A percentile compares a stretch with the other conserved stretches of the same genome.
phyloP scores from a whole-genome alignment of 1,284 basidiomycete genomes.

The Fomitopsis pinicola region DNA sequence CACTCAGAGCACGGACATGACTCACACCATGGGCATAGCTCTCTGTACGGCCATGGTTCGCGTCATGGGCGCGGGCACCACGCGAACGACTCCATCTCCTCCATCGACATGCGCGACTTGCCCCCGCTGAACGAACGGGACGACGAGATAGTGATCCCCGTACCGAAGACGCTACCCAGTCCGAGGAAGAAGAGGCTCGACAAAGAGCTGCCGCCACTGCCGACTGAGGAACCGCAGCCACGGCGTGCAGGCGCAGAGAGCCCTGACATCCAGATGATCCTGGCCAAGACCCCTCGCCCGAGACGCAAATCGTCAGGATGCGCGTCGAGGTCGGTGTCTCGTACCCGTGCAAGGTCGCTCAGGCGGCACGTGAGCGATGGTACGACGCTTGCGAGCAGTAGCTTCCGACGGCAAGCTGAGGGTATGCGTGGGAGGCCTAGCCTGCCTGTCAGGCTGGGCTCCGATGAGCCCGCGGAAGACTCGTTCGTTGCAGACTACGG shows the following conservation, averaged over 20 bases:
- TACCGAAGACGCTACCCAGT: conserved; percentile 2
- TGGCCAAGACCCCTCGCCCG: conserved; percentile 42
- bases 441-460: conserved; percentile 12
- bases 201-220: conserved; percentile 26
- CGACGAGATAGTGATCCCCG: conserved; percentile 3
- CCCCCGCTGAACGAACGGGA: conserved; percentile 33
- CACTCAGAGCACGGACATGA: neutral
- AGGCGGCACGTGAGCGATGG: conserved; percentile 18
- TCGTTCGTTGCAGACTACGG: conserved; percentile 29
- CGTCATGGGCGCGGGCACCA: neutral
- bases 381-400: conserved; percentile 4
- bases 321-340: conserved; percentile 15
- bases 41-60: neutral
- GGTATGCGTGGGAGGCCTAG: conserved; percentile 8
- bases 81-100: conserved; percentile 28
- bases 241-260: conserved; percentile 23
- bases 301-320: conserved; percentile 28
- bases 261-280: conserved; percentile 44
- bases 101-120: conserved; percentile 41
- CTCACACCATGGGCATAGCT: neutral
- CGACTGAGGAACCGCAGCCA: conserved; percentile 8
- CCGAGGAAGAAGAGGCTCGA: conserved; percentile 6
- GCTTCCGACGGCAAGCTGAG: neutral
- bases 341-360: conserved; percentile 9
- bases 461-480: conserved; percentile 21